These are phyloP conservation scores for Globisporangium mamillatum DNA, from an alignment of 352 stramenopile genomes.

Conservation along the genomic window DNA sequence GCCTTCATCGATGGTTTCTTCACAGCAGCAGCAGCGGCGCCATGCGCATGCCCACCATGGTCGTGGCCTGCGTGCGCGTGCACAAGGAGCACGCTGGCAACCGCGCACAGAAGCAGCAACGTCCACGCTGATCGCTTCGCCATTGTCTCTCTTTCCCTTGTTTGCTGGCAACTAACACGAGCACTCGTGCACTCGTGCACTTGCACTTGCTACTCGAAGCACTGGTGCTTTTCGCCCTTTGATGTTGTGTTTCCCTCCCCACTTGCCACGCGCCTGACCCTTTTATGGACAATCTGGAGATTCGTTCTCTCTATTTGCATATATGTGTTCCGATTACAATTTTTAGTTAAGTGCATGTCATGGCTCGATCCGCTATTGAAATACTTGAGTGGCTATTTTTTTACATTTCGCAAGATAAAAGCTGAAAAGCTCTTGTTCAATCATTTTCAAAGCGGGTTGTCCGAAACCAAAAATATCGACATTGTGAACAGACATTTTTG, in stretches of 20 bases:
- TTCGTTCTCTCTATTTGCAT: too few species aligned
- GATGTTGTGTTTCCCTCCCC: background rate
- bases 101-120: background rate
- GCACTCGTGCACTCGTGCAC: background rate
- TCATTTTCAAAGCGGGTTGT: too few species aligned
- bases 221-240: background rate
- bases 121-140: background rate
- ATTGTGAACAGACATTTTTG: too few species aligned
- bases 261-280: background rate
- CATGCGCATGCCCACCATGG: constrained; percentile 21
- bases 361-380: too few species aligned
- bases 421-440: too few species aligned
- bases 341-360: too few species aligned
- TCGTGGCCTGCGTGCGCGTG: constrained; percentile 18
- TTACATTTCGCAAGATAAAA: too few species aligned
- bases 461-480: too few species aligned
- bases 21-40: constrained; percentile 8
- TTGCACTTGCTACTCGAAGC: background rate
- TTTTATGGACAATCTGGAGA: background rate
- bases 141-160: background rate
- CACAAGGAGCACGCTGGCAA: background rate
- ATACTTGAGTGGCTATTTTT: too few species aligned
- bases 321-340: too few species aligned
- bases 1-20: background rate
- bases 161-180: constrained; percentile 1